Percentiles rank a stretch among this genome's conserved stretches.
Evolutionary conservation across 495 filamentous ascomycete genomes (phyloP).

Genomic region (Choiromyces venosus): DNA sequence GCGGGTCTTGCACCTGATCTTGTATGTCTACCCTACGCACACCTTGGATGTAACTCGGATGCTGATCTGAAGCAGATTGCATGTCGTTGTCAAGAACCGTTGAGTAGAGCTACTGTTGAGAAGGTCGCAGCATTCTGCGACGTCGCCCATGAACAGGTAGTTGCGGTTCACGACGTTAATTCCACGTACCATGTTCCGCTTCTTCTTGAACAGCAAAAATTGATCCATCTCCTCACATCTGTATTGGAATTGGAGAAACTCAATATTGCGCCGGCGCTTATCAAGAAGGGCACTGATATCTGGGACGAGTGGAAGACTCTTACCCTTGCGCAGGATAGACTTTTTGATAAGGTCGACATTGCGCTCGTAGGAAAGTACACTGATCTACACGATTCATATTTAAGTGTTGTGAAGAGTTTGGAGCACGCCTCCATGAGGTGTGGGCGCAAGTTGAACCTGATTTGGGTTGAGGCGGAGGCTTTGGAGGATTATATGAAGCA

Average conservation of each 20-base stretch:
- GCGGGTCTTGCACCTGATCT: conserved; percentile 82
- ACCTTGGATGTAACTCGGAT: neutral
- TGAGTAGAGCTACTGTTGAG: conserved; percentile 67
- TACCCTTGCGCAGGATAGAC: conserved; percentile 55
- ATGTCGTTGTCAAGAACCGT: conserved; percentile 72
- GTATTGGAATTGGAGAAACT: conserved; percentile 57
- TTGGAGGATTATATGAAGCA: conserved; percentile 60
- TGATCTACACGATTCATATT: conserved; percentile 73
- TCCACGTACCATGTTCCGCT: conserved; percentile 90
- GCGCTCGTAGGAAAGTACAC: conserved; percentile 91
- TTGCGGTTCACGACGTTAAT: conserved; percentile 77
- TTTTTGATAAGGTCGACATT: conserved; percentile 67
- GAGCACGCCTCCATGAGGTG: conserved; percentile 91
- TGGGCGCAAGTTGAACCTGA: conserved; percentile 67
- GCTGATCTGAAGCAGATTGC: conserved; percentile 58
- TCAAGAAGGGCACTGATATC: conserved; percentile 55
- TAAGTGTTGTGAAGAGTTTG: conserved; percentile 73
- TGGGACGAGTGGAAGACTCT: conserved; percentile 73
- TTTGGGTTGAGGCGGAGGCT: conserved; percentile 77
- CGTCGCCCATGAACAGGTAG: conserved; percentile 70
- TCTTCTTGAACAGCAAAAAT: conserved; percentile 72
- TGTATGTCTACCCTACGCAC: conserved; percentile 44
- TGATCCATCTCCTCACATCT: conserved; percentile 57
- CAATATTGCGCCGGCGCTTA: conserved; percentile 47
- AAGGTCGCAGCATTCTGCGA: conserved; percentile 88